Conservation (phyloP, 2,329 filamentous ascomycete genomes). For the Fusarium nanum region DNA sequence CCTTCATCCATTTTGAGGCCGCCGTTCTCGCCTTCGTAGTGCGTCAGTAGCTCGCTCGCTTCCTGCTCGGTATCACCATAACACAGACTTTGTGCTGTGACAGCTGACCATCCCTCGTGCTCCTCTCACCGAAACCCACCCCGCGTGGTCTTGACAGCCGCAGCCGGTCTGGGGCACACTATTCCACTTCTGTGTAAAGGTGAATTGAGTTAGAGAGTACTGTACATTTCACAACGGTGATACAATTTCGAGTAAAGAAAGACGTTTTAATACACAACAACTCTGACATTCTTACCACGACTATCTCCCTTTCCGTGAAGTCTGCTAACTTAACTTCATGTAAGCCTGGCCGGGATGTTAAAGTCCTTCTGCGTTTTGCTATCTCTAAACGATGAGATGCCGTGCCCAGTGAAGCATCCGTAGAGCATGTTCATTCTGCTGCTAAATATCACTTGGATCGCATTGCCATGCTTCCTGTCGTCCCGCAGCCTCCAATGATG, state of each 20-base stretch:
- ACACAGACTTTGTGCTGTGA: conserved; percentile 21
- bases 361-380: too few relatives aligned
- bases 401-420: too few relatives aligned
- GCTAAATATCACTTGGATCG: too few relatives aligned
- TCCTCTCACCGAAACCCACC: conserved; percentile 26
- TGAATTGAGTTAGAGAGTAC: conserved; percentile 2
- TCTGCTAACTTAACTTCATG: too few relatives aligned
- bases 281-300: background rate
- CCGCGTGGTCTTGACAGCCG: conserved; percentile 23
- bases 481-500: too few relatives aligned
- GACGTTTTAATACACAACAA: background rate
- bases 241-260: background rate
- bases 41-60: conserved; percentile 17
- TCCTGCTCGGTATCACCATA: conserved; percentile 9
- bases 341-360: too few relatives aligned
- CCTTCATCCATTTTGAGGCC: conserved; percentile 28
- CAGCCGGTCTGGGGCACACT: conserved; percentile 8
- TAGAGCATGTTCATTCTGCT: too few relatives aligned
- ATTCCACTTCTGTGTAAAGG: conserved; percentile 31
- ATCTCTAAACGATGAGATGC: too few relatives aligned
- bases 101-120: conserved; percentile 38
- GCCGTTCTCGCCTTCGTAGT: conserved; percentile 17
- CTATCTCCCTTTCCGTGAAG: background rate
- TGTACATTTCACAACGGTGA: background rate
- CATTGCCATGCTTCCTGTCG: too few relatives aligned